Evolutionary conservation across 768 basidiomycete genomes (phyloP).

Genomic region (Paxillus ammoniavirescens): DNA sequence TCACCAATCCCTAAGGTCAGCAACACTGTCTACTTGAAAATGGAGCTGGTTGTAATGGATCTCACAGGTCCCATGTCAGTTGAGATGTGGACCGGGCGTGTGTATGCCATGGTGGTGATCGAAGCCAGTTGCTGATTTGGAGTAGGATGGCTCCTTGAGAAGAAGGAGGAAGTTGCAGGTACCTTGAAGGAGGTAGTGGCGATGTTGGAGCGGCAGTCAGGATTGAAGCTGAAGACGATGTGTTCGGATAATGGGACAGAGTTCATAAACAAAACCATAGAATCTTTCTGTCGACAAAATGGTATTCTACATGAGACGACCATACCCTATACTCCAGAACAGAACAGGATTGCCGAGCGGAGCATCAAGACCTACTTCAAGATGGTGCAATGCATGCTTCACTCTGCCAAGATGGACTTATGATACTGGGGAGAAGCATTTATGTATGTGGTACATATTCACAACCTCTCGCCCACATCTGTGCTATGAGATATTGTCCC

Average conservation of each 20-base stretch:
- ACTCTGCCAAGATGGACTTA: constrained; percentile 17
- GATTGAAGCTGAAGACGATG: constrained; percentile 5
- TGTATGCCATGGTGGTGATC: too few species aligned
- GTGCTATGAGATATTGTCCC: neutral
- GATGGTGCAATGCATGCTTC: constrained; percentile 32
- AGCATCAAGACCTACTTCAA: constrained; percentile 35
- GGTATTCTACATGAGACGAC: constrained; percentile 33
- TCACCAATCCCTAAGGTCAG: too few species aligned
- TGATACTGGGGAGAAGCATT: constrained; percentile 35
- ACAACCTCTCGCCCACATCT: constrained; percentile 15
- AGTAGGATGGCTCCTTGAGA: too few species aligned
- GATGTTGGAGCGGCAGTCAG: constrained; percentile 12
- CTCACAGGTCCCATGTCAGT: too few species aligned
- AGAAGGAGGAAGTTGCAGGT: too few species aligned
- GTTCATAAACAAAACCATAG: constrained; percentile 24
- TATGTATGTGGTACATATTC: constrained; percentile 25
- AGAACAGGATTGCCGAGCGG: constrained; percentile 39
- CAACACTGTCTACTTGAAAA: too few species aligned
- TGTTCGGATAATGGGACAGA: constrained; percentile 34
- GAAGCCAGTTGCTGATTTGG: too few species aligned
- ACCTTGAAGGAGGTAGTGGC: too few species aligned
- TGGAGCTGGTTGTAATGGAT: too few species aligned
- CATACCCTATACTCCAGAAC: constrained; percentile 35
- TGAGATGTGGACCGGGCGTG: too few species aligned
- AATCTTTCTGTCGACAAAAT: constrained; percentile 14